These are phyloP conservation scores for Starmera amethionina DNA, from an alignment of 805 yeast genomes.

Conservation along the genomic window DNA sequence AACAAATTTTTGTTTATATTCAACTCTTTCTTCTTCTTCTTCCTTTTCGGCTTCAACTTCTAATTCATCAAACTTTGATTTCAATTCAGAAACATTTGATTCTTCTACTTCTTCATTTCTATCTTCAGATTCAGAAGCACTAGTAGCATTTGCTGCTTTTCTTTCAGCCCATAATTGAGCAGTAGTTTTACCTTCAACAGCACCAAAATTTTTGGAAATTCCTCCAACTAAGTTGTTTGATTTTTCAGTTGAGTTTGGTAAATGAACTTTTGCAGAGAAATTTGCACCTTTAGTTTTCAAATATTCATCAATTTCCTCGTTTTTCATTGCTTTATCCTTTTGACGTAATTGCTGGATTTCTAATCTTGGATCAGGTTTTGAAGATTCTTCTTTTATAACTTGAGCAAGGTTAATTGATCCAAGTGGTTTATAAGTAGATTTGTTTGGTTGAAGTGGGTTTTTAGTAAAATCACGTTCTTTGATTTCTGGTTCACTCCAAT, in stretches of 20 bases:
- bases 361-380: constrained; percentile 33
- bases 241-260: constrained; percentile 11
- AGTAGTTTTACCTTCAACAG: constrained; percentile 77
- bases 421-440: constrained; percentile 48
- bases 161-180: constrained; percentile 96
- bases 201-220: constrained; percentile 47
- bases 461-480: constrained; percentile 39
- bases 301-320: constrained; percentile 23
- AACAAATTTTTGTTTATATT: constrained; percentile 3
- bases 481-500: constrained; percentile 36
- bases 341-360: constrained; percentile 26
- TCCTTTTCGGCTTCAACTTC: constrained; percentile 13
- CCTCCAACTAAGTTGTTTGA: constrained; percentile 44
- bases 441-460: constrained; percentile 32
- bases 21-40: constrained; percentile 14
- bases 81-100: constrained; percentile 23
- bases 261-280: constrained; percentile 13
- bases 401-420: constrained; percentile 47
- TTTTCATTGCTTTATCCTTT: constrained; percentile 24
- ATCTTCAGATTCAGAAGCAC: constrained; percentile 8
- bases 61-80: constrained; percentile 26
- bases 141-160: constrained; percentile 33
- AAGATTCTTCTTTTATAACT: constrained; percentile 31
- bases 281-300: constrained; percentile 25
- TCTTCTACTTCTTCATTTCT: constrained; percentile 14